Evolutionary conservation across 345 rosid genomes (phyloP).

Genomic region (Moringa oleifera): DNA sequence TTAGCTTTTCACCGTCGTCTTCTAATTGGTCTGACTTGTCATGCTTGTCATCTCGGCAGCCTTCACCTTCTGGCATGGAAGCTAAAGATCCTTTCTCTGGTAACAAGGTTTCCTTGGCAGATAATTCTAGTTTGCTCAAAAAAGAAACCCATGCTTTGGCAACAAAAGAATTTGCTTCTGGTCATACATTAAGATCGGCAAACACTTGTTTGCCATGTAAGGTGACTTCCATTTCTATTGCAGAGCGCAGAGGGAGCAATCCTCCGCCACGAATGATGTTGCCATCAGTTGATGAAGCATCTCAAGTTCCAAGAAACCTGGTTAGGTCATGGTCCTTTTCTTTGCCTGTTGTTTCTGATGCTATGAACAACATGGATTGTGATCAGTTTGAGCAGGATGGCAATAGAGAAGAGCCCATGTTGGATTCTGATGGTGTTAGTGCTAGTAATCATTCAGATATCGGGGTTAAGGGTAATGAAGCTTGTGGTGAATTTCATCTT

Average conservation of each 20-base stretch:
- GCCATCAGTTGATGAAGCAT: conserved; percentile 33
- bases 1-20: conserved; percentile 63
- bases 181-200: conserved; percentile 22
- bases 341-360: conserved; percentile 30
- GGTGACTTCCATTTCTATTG: conserved; percentile 42
- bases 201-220: conserved; percentile 22
- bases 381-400: conserved; percentile 24
- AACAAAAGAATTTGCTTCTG: conserved; percentile 20
- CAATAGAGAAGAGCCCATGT: conserved; percentile 29
- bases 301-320: conserved; percentile 25
- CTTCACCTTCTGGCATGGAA: conserved; percentile 57
- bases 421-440: conserved; percentile 24
- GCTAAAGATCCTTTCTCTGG: conserved; percentile 22
- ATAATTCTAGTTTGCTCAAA: conserved; percentile 21
- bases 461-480: conserved; percentile 19
- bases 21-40: conserved; percentile 69
- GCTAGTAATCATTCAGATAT: conserved; percentile 14
- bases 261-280: conserved; percentile 51
- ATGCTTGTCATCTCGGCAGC: conserved; percentile 51
- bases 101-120: conserved; percentile 20
- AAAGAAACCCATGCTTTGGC: conserved; percentile 26
- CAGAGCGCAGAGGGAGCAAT: conserved; percentile 63
- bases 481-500: conserved; percentile 1
- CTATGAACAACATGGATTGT: conserved; percentile 22
- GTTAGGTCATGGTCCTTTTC: conserved; percentile 52